phyloP scores from a whole-genome alignment of 768 basidiomycete genomes.

The Boletus tomentosulus region DNA sequence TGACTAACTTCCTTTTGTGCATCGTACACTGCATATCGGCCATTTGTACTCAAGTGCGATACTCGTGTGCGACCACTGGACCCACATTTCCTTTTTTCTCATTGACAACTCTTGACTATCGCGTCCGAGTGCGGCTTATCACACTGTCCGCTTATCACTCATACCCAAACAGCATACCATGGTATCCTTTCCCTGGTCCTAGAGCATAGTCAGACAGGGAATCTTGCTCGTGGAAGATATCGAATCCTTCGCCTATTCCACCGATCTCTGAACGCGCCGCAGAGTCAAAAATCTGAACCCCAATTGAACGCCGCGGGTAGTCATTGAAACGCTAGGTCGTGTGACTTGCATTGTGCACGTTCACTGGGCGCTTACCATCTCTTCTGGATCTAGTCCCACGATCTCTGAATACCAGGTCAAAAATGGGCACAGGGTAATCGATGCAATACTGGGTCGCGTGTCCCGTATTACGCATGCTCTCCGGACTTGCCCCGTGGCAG shows the following conservation, averaged over 20 bases:
- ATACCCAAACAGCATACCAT: background rate
- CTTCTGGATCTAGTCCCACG: no score
- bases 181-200: no score
- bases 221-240: no score
- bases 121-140: background rate
- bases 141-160: background rate
- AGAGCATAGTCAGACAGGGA: no score
- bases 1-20: background rate
- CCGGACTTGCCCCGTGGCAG: background rate
- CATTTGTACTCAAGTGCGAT: no score
- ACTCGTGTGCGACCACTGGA: background rate
- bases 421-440: no score
- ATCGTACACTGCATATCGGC: background rate
- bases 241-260: background rate
- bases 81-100: background rate
- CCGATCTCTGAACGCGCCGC: background rate
- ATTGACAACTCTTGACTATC: background rate
- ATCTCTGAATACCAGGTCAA: no score
- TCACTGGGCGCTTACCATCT: no score
- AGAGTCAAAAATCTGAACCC: background rate
- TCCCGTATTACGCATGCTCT: no score
- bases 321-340: no score
- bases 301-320: background rate
- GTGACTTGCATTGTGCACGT: no score
- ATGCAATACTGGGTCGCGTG: no score